Conservation (phyloP, 305 asterid genomes). For the Withania somnifera region DNA sequence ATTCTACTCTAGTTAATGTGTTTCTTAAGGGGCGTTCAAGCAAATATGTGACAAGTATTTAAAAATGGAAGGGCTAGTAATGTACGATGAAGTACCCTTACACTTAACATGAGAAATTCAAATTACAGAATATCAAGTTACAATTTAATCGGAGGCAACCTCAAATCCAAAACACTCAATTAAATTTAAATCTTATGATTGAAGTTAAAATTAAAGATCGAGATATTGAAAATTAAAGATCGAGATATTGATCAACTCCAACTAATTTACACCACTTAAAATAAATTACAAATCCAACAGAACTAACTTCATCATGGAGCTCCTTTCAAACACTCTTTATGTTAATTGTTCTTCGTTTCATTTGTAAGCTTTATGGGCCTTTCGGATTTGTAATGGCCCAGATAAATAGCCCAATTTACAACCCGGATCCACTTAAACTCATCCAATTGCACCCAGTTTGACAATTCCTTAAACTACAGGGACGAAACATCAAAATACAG, state of each 20-base stretch:
- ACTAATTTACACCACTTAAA: not conserved
- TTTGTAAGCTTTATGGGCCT: not conserved
- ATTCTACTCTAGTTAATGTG: too few species aligned
- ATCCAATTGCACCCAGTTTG: not conserved
- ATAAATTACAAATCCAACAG: not conserved
- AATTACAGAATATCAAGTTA: not conserved
- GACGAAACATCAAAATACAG: slow-evolving; percentile 17
- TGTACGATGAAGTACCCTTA: not conserved
- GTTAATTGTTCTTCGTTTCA: not conserved
- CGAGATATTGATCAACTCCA: not conserved
- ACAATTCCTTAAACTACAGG: not conserved
- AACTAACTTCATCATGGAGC: not conserved
- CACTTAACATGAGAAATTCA: not conserved
- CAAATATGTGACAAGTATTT: too few species aligned
- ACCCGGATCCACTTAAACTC: not conserved
- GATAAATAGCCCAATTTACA: not conserved
- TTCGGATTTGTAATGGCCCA: not conserved
- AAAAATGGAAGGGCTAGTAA: too few species aligned
- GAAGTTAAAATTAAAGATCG: too few species aligned
- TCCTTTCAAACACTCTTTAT: not conserved
- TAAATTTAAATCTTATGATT: not conserved
- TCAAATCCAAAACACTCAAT: not conserved
- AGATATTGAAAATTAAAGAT: too few species aligned
- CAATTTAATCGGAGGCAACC: too few species aligned
- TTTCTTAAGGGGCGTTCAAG: too few species aligned